phyloP scores from a whole-genome alignment of 306 rosid genomes.

The Castanea mollissima region DNA sequence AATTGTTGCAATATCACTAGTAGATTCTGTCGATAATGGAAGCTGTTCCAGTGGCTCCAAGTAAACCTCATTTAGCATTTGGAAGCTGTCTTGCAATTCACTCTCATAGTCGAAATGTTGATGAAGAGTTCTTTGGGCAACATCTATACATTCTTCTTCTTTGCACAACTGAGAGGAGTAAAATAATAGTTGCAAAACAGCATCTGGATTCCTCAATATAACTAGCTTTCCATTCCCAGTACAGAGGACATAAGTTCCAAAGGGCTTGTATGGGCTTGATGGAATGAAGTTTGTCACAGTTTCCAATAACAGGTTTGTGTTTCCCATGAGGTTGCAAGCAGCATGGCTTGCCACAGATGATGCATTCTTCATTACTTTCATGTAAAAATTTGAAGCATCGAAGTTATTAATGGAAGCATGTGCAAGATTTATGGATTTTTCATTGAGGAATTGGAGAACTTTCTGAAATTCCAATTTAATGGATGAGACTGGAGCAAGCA shows the following conservation, averaged over 20 bases:
- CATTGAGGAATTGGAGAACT: slow-evolving; percentile 35
- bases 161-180: slow-evolving; percentile 44
- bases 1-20: slow-evolving; percentile 15
- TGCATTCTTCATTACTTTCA: slow-evolving; percentile 49
- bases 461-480: slow-evolving; percentile 13
- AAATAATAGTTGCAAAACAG: slow-evolving; percentile 65
- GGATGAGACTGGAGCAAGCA: slow-evolving; percentile 58
- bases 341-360: slow-evolving; percentile 52
- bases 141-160: slow-evolving; percentile 11
- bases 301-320: slow-evolving; percentile 51
- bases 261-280: slow-evolving; percentile 79
- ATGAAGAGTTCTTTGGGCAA: slow-evolving; percentile 37
- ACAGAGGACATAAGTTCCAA: slow-evolving; percentile 65
- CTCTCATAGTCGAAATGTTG: slow-evolving; percentile 45
- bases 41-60: slow-evolving; percentile 37
- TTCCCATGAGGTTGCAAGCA: slow-evolving; percentile 74
- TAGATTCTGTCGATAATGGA: slow-evolving; percentile 36
- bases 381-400: slow-evolving; percentile 23
- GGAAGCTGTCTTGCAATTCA: slow-evolving; percentile 34
- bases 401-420: not conserved
- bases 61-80: slow-evolving; percentile 31
- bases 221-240: slow-evolving; percentile 43
- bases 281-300: slow-evolving; percentile 45
- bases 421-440: not conserved
- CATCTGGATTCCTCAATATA: slow-evolving; percentile 55